These are phyloP conservation scores for Ogataea zsoltii DNA, from an alignment of 805 yeast species.

Conservation along the genomic window DNA sequence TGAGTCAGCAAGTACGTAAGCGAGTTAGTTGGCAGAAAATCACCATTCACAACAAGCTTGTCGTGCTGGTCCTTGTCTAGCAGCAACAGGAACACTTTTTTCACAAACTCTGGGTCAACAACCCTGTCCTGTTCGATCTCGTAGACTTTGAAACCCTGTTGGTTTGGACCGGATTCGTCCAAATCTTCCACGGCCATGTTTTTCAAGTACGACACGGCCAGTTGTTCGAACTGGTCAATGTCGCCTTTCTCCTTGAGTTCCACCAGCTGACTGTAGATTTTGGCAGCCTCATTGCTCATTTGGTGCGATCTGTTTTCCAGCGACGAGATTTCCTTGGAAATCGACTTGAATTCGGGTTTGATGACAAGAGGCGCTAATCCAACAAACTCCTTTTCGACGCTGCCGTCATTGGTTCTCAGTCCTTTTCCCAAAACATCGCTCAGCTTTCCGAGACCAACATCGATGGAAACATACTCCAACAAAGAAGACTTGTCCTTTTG, in stretches of 20 bases:
- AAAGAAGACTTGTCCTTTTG: slow-evolving; percentile 44
- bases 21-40: slow-evolving; percentile 54
- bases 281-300: slow-evolving; percentile 26
- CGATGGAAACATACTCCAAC: slow-evolving; percentile 47
- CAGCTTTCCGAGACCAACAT: slow-evolving; percentile 67
- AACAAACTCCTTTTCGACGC: slow-evolving; percentile 22
- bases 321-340: slow-evolving; percentile 22
- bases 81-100: slow-evolving; percentile 39
- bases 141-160: slow-evolving; percentile 44
- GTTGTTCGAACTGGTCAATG: slow-evolving; percentile 31
- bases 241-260: slow-evolving; percentile 25
- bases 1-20: slow-evolving; percentile 79
- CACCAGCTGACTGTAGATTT: slow-evolving; percentile 31
- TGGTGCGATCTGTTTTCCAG: slow-evolving; percentile 27
- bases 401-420: slow-evolving; percentile 24
- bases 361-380: slow-evolving; percentile 26
- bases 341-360: slow-evolving; percentile 20
- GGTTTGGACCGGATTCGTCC: slow-evolving; percentile 19
- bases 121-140: slow-evolving; percentile 67
- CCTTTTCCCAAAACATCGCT: slow-evolving; percentile 72
- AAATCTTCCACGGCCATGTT: slow-evolving; percentile 23
- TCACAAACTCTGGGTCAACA: slow-evolving; percentile 59
- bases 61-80: slow-evolving; percentile 33
- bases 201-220: slow-evolving; percentile 33
- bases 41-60: slow-evolving; percentile 25